Evolutionary conservation across 495 filamentous ascomycete species (phyloP).

Genomic region (Elasticomyces elasticus): DNA sequence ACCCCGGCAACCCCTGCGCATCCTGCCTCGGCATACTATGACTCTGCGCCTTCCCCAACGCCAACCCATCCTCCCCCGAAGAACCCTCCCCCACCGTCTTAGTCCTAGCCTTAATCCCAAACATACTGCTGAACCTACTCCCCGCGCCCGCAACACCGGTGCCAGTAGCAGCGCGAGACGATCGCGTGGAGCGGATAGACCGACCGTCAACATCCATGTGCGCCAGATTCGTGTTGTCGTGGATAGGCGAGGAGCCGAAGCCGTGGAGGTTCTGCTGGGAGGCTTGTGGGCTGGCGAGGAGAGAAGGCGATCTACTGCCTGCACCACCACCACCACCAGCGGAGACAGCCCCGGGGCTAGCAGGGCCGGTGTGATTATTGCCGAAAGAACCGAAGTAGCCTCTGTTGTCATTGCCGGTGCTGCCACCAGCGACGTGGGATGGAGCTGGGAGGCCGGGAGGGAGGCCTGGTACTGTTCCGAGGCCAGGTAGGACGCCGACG

Average conservation of each 20-base stretch:
- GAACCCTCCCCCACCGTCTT: conserved; percentile 26
- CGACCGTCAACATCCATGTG: conserved; percentile 28
- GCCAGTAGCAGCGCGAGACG: conserved; percentile 21
- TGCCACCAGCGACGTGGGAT: background rate
- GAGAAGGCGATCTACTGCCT: conserved; percentile 29
- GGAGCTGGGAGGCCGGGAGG: background rate
- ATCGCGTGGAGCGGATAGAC: conserved; percentile 32
- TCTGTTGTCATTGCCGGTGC: too few relatives aligned
- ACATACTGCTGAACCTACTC: conserved; percentile 30
- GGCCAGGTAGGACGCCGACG: conserved; percentile 10
- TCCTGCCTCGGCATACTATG: conserved; percentile 34
- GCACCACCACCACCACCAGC: too few relatives aligned
- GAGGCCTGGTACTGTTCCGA: conserved; percentile 21
- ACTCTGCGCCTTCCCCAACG: conserved; percentile 29
- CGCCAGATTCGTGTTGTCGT: conserved; percentile 13
- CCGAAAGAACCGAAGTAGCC: too few relatives aligned
- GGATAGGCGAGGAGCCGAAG: conserved; percentile 21
- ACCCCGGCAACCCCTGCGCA: conserved; percentile 5
- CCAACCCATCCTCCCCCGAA: conserved; percentile 24
- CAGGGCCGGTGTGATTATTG: conserved; percentile 13
- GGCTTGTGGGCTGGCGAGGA: conserved; percentile 33
- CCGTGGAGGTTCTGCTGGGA: conserved; percentile 28
- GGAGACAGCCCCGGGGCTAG: conserved; percentile 29
- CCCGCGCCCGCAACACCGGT: conserved; percentile 5
- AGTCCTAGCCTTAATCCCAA: conserved; percentile 31